Percentiles rank a stretch among this genome's conserved stretches.
These are phyloP conservation scores for Penicillium lividum DNA, from an alignment of 495 filamentous ascomycete species.

Conservation along the genomic window DNA sequence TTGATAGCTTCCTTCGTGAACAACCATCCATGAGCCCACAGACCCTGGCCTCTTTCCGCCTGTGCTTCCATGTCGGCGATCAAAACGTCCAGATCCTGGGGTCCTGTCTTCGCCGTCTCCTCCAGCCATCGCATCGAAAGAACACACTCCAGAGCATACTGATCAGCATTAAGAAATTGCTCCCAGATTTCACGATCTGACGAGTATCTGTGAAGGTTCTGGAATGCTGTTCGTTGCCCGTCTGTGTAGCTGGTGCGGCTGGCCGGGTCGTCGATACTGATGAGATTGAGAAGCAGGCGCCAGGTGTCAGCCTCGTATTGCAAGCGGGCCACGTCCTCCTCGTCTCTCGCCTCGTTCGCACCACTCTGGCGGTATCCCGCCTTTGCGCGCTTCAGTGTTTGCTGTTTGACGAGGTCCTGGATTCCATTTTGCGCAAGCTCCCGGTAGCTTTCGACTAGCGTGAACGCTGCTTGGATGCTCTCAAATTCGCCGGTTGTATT, in stretches of 20 bases:
- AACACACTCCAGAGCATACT: slow-evolving; percentile 72
- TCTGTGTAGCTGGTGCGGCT: slow-evolving; percentile 35
- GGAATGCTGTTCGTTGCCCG: slow-evolving; percentile 41
- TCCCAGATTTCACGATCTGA: slow-evolving; percentile 64
- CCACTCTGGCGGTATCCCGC: slow-evolving; percentile 31
- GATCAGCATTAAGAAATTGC: slow-evolving; percentile 62
- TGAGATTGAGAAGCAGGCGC: slow-evolving; percentile 72
- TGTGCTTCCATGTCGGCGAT: slow-evolving; percentile 65
- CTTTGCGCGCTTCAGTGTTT: slow-evolving; percentile 39
- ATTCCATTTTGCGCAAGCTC: slow-evolving; percentile 43
- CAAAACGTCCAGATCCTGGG: slow-evolving; percentile 70
- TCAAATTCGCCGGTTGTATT: slow-evolving; percentile 38
- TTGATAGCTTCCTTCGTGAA: slow-evolving; percentile 90
- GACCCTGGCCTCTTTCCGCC: slow-evolving; percentile 62
- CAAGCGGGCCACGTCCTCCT: slow-evolving; percentile 64
- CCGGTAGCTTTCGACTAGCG: slow-evolving; percentile 46
- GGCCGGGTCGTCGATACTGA: slow-evolving; percentile 52
- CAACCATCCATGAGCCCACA: slow-evolving; percentile 85
- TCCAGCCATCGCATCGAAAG: slow-evolving; percentile 83
- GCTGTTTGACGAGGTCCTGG: slow-evolving; percentile 39
- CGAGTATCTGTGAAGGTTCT: slow-evolving; percentile 57
- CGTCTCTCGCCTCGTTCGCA: slow-evolving; percentile 34
- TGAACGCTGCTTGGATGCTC: slow-evolving; percentile 45
- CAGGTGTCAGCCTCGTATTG: slow-evolving; percentile 82
- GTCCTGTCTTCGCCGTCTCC: slow-evolving; percentile 60